Evolutionary conservation across 225 moss, liverwort and hornwort genomes (phyloP), one percentile per base, ranked within the genome.

Genomic region (Rhytidiadelphus loreus): DNA sequence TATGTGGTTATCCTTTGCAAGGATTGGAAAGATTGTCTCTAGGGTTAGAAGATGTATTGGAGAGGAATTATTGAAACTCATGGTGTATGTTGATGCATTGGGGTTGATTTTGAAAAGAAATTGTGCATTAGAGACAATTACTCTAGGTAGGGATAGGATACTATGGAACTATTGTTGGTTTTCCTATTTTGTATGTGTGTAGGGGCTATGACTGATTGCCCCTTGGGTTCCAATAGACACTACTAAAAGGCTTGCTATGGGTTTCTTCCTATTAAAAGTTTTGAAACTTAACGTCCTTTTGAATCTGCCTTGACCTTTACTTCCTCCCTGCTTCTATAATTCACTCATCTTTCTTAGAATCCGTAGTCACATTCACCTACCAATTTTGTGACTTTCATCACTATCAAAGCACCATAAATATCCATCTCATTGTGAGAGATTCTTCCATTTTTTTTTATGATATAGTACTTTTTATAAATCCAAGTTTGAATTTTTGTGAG

Each of bases 181-280:
- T 79, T 39, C 4, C 1, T 82, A 53, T 83, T 71, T 0, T 87
- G 1, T 61, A 62, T 76, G 29, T 60, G 11, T 48, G 5, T 52
- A 86, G 3, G 41, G 33, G 28, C 87, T 92, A 80, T 90, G 50
- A 87, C 7, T 60, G 2, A 76, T 1, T 89, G 41, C n/a, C 90
- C 68, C 37, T 92, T 93, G 91, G 89, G 43, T 92, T 86, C 89
- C 90, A 92, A 90, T 79, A 80, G 90, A 77, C 92, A 89, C 86
- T 89, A 9, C 4, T 69, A 16, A 10, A 83, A 46, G 60, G 15
- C 79, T 53, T 77, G 35, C 57, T 30, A 20, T 55, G 6, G 14
- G 24, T 19, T 41, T 55, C 20, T 43, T 86, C 19, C 15, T 12
- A 50, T 50, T n/a, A 43, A 59, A 12, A 70, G 30, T 71, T 80